Conservation (phyloP, 306 rosid genomes). For the Acacia crassicarpa region DNA sequence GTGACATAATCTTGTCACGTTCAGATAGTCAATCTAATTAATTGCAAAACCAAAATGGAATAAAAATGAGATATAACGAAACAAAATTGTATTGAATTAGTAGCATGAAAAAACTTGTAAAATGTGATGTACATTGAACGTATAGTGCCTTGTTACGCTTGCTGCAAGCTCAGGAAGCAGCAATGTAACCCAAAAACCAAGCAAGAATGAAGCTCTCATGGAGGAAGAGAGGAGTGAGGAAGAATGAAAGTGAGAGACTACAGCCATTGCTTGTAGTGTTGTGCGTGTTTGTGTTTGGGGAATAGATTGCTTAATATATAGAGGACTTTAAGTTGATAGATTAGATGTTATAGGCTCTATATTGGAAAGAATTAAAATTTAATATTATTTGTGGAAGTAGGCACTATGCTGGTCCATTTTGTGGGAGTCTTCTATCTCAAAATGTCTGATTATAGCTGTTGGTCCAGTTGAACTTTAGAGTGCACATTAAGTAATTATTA, state of each 20-base stretch:
- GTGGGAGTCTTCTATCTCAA: conserved; percentile 19
- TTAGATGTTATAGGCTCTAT: not conserved
- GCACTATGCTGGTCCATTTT: not conserved
- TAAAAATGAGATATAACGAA: not conserved
- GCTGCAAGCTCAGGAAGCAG: conserved; percentile 50
- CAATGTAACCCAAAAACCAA: conserved; percentile 35
- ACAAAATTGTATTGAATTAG: not conserved
- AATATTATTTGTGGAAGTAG: not conserved
- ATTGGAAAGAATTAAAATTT: not conserved
- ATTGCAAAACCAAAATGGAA: not conserved
- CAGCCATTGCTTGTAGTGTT: conserved; percentile 37
- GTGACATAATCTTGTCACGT: conserved; percentile 71
- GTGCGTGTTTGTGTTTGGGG: conserved; percentile 14
- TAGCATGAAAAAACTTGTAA: not conserved
- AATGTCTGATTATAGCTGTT: conserved; percentile 36
- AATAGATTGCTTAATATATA: conserved; percentile 1
- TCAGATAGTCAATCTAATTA: conserved; percentile 58
- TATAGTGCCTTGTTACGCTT: conserved; percentile 70
- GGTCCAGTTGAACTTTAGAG: conserved; percentile 89
- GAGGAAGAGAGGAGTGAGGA: conserved; percentile 14
- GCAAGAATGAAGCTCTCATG: conserved; percentile 15
- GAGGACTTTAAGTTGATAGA: not conserved
- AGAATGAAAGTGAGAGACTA: conserved; percentile 13
- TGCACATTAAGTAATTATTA: conserved; percentile 55
- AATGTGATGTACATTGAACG: conserved; percentile 56